Evolutionary conservation across 2,329 filamentous ascomycete species (phyloP), one percentile per base, ranked within the genome.

Genomic region (Colletotrichum orbiculare): DNA sequence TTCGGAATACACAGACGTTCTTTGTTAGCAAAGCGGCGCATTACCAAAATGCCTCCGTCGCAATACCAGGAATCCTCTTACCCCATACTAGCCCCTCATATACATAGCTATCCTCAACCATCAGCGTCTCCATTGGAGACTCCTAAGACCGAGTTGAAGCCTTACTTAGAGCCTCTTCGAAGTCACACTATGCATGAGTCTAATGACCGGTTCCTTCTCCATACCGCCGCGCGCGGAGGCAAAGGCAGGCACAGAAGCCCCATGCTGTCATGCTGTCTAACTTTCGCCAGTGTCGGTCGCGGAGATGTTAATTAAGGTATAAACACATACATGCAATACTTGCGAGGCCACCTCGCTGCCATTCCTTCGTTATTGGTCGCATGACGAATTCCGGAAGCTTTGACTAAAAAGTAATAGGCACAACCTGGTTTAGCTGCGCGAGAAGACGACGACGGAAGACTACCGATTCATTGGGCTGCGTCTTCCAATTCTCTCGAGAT

Each of bases 401-500:
- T 49, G 17, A 17, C 8, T 11, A 37, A 39, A 6, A 35, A 46
- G 4, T 12, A 35, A 9, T 60, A 95, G 91, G 88, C 89, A 70
- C 94, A 97, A 73, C 89, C 92, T 2, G 94, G 92, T 72, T 86
- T 96, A 43, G 89, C 92, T 34, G 83, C 81, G 50, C 78, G 78
- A 63, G 88, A 89, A 72, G 96, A 99, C 73, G 90, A 92, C 53
- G 96, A 99, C 76, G 93, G 93, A 13, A 92, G 96, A 48, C 87
- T 97, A 42, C 90, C 96, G 2, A 89, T 98, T 62, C 96, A 99
- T 82, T 99, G 96, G 96, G 95, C 96, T 0, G 88, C 89, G 2
- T 96, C 94, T 25, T 91, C 92, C 77, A 96, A 96, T 75, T 90
- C 89, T 70, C 79, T 90, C 7, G 86, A 89, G 33, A 93, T 97